Evolutionary conservation across 192 early-diverging fungal species (phyloP).

Genomic region (Pilobolus umbonatus): DNA sequence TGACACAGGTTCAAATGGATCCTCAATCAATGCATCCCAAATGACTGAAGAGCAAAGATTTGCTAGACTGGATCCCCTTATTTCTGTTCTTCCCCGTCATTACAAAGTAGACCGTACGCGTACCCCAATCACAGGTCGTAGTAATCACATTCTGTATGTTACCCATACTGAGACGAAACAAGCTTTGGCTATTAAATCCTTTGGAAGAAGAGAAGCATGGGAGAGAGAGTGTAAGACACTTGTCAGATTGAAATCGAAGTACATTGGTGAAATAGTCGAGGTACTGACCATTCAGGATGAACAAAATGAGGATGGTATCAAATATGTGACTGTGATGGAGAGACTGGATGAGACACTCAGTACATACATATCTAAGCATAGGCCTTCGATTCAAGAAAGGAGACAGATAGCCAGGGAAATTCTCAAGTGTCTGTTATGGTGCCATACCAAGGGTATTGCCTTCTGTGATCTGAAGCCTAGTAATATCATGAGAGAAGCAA

Average conservation of each 20-base stretch:
- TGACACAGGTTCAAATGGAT: neutral
- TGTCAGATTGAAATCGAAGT: constrained; percentile 33
- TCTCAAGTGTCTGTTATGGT: constrained; percentile 38
- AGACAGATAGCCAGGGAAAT: constrained; percentile 33
- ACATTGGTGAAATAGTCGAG: constrained; percentile 44
- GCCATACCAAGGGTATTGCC: constrained; percentile 41
- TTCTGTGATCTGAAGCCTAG: constrained; percentile 54
- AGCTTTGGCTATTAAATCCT: constrained; percentile 40
- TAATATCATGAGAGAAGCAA: constrained; percentile 43
- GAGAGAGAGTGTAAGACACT: constrained; percentile 45
- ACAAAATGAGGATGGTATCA: constrained; percentile 16
- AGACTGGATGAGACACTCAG: constrained; percentile 44
- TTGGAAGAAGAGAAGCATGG: constrained; percentile 49
- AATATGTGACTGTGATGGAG: constrained; percentile 42
- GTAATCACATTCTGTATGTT: constrained; percentile 44
- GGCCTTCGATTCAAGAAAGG: neutral
- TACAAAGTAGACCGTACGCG: constrained; percentile 33
- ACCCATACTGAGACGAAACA: constrained; percentile 28
- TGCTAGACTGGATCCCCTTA: constrained; percentile 21
- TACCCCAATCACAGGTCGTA: constrained; percentile 37
- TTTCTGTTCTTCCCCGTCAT: constrained; percentile 37
- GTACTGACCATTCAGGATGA: constrained; percentile 44
- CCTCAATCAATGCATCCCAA: neutral
- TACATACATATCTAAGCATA: constrained; percentile 21
- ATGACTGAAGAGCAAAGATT: constrained; percentile 1